Conservation (phyloP, 495 filamentous ascomycete genomes). For the Penicillium diatomitis region DNA sequence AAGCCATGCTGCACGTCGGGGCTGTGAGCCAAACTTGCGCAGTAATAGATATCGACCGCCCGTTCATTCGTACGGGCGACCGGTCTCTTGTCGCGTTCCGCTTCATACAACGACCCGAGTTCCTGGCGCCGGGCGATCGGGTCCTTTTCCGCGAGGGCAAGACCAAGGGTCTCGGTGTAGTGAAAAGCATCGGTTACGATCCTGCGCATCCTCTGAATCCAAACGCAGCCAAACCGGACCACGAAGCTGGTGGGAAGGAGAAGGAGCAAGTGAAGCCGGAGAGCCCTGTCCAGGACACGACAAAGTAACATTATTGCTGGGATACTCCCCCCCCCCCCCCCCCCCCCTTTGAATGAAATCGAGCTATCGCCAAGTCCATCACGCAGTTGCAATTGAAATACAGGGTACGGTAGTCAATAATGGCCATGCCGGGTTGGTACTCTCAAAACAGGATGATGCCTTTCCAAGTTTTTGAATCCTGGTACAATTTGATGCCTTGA, state of each 20-base stretch:
- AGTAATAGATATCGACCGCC: slow-evolving; percentile 96
- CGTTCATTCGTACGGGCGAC: slow-evolving; percentile 90
- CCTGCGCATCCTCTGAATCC: slow-evolving; percentile 46
- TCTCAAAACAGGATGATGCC: too few species aligned
- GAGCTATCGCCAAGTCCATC: too few species aligned
- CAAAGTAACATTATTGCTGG: not conserved
- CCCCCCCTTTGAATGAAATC: too few species aligned
- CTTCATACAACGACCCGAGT: slow-evolving; percentile 95
- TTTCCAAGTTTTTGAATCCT: too few species aligned
- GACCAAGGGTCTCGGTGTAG: slow-evolving; percentile 91
- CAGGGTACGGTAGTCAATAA: too few species aligned
- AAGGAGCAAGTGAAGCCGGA: not conserved
- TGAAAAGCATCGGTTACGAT: slow-evolving; percentile 88
- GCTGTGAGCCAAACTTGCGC: slow-evolving; percentile 92
- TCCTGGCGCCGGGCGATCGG: slow-evolving; percentile 76
- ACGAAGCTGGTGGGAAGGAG: not conserved
- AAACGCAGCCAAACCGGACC: slow-evolving; percentile 1
- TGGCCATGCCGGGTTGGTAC: too few species aligned
- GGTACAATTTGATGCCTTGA: too few species aligned
- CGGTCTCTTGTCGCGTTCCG: slow-evolving; percentile 85
- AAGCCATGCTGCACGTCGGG: slow-evolving; percentile 97
- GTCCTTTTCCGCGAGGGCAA: slow-evolving; percentile 90
- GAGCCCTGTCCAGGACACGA: not conserved
- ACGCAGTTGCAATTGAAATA: too few species aligned
- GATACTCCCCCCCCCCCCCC: too few species aligned